Evolutionary conservation across 371 early-diverging fungal species (phyloP).

Genomic region (Rhizopus microsporus): DNA sequence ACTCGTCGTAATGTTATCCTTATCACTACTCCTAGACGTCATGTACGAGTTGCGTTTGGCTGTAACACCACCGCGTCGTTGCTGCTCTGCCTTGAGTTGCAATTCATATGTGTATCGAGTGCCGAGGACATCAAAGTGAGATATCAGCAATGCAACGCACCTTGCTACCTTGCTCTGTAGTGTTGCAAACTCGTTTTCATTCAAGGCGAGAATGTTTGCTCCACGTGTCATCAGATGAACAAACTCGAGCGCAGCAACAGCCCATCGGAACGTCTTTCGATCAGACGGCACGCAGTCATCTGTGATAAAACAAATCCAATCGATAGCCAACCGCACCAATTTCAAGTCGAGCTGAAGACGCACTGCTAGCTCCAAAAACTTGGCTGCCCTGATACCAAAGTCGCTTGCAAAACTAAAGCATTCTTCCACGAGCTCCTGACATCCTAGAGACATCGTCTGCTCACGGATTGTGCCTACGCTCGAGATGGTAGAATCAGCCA

Average conservation of each 20-base stretch:
- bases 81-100: conserved; percentile 47
- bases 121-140: conserved; percentile 79
- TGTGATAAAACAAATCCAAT: conserved; percentile 85
- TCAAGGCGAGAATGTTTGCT: conserved; percentile 67
- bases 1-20: conserved; percentile 44
- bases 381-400: conserved; percentile 71
- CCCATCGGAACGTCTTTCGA: conserved; percentile 87
- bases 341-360: conserved; percentile 60
- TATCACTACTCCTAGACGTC: conserved; percentile 28
- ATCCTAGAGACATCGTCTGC: conserved; percentile 54
- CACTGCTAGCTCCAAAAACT: conserved; percentile 61
- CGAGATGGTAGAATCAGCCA: conserved; percentile 58
- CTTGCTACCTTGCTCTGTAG: conserved; percentile 74
- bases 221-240: conserved; percentile 81
- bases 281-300: conserved; percentile 79
- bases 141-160: conserved; percentile 80
- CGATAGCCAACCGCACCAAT: conserved; percentile 73
- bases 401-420: conserved; percentile 84
- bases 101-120: conserved; percentile 59
- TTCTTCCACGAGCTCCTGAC: conserved; percentile 80
- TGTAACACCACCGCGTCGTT: conserved; percentile 37
- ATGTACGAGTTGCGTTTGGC: conserved; percentile 45
- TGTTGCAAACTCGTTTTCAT: conserved; percentile 69
- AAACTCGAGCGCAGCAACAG: conserved; percentile 83
- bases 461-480: conserved; percentile 60